These are phyloP conservation scores for Austroboletus festivus DNA, from an alignment of 768 basidiomycete species.

Conservation along the genomic window DNA sequence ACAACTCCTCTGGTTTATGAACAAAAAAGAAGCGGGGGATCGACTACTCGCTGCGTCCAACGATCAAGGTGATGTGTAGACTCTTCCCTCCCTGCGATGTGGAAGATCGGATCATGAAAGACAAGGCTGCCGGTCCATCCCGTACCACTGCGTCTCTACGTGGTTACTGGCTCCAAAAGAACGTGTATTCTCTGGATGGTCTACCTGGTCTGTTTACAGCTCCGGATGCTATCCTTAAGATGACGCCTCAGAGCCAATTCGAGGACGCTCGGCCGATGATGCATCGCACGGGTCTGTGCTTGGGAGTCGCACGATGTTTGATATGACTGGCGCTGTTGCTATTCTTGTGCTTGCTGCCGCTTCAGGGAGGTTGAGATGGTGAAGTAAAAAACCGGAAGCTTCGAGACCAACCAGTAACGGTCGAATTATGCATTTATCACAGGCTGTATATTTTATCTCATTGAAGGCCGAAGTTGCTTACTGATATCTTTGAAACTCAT, in stretches of 20 bases:
- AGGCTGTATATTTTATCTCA: no score
- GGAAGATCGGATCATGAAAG: constrained; percentile 2
- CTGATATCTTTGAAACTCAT: no score
- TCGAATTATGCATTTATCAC: no score
- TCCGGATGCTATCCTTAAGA: constrained; percentile 16
- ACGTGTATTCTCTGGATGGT: constrained; percentile 53
- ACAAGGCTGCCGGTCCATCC: background rate
- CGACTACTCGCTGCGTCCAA: constrained; percentile 14
- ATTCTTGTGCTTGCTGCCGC: no score
- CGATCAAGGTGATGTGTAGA: background rate
- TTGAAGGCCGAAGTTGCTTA: no score
- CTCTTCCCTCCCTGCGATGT: constrained; percentile 2
- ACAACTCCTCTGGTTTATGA: constrained; percentile 42
- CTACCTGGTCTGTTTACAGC: constrained; percentile 44
- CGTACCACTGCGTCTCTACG: constrained; percentile 37
- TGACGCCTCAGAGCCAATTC: constrained; percentile 15
- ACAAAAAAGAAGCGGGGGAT: constrained; percentile 43
- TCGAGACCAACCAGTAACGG: no score
- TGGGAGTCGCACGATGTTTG: no score
- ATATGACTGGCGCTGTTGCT: no score
- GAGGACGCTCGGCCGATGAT: constrained; percentile 14
- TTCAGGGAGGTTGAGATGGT: no score
- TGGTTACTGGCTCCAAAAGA: constrained; percentile 52
- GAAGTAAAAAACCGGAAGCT: no score
- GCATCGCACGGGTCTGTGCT: no score